Base-by-base conservation (phyloP, 495 filamentous ascomycete species). In the Haplographium delicatum region DNA sequence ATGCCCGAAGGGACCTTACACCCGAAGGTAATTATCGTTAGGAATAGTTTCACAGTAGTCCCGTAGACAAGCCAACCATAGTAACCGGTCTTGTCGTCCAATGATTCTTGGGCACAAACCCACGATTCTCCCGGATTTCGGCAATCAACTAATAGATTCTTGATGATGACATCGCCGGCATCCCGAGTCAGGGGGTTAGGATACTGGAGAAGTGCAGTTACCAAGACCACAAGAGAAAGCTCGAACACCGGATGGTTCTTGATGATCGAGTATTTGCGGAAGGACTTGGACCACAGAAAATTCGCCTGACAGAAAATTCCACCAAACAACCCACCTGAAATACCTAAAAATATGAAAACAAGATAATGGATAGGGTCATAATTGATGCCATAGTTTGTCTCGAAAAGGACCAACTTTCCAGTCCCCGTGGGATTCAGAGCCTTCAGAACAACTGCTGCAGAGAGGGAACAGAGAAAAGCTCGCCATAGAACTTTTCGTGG, bases 1-100 rank as follows among this genome's bases (percentile, higher is more conserved):
- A 81, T 68, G 15, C 78, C 78, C 6, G 72, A 75, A 0, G 78
- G 78, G 13, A 81, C 76, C 64, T 78, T 79, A 58, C 72, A 70
- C 42, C 78, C 78, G 43, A 78, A 78, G 1, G 75, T 79, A 40
- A 79, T 68, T 53, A 69, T 77, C 6, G 75, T 81, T 26, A 79
- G 68, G 38, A 74, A 39, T 25, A 81, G 67, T 60, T 81, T 79
- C 40, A 69, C 67, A 1, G 77, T 45, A 5, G 69, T 75, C 9
- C 75, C 76, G 47, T 77, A 72, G 26, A 73, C 59, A 31, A 80
- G 69, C 67, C 67, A 80, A 23, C 61, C 67, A 38, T 73, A 65
- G 50, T 76, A 80, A 20, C 47, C 43, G 2, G 54, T 39, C 41
- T 61, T 62, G 33, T 62, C 60, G 7, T 54, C 46, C 4, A 47